Conservation (phyloP, 2,329 filamentous ascomycete species). For the Paraphoma chrysanthemicola region DNA sequence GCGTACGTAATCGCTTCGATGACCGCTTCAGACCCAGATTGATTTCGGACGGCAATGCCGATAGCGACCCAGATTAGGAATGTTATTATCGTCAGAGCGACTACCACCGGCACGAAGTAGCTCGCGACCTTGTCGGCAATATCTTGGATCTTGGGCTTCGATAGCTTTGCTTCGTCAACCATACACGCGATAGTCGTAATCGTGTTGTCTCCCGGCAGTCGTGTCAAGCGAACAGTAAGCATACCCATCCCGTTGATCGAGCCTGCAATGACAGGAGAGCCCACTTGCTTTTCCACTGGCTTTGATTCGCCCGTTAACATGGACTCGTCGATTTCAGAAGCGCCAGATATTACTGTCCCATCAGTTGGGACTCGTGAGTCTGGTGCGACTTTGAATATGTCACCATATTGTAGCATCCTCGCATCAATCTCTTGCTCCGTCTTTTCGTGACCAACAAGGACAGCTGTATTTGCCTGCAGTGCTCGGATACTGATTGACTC, state of each 20-base stretch:
- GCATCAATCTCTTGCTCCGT: conserved; percentile 65
- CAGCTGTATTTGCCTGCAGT: conserved; percentile 65
- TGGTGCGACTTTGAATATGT: conserved; percentile 68
- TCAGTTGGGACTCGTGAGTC: conserved; percentile 71
- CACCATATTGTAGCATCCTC: conserved; percentile 73
- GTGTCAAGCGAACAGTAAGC: conserved; percentile 61
- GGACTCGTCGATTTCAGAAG: conserved; percentile 74
- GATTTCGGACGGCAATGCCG: conserved; percentile 51
- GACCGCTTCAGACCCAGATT: conserved; percentile 56
- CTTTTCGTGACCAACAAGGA: conserved; percentile 53
- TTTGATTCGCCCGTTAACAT: conserved; percentile 77
- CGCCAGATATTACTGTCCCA: conserved; percentile 68
- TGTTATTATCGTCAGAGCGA: conserved; percentile 63
- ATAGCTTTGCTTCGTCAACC: conserved; percentile 74
- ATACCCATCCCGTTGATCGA: conserved; percentile 62
- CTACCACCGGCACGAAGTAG: conserved; percentile 73
- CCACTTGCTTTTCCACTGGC: conserved; percentile 63
- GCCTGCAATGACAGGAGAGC: conserved; percentile 68
- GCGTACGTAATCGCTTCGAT: conserved; percentile 72
- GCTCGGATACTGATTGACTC: conserved; percentile 59
- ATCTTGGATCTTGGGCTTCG: conserved; percentile 72
- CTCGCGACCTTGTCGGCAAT: conserved; percentile 71
- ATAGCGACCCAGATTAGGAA: conserved; percentile 72
- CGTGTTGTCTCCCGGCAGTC: conserved; percentile 73
- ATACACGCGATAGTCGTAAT: conserved; percentile 72